A percentile compares a stretch with the other conserved stretches of the same genome.
phyloP scores from a whole-genome alignment of 2,329 filamentous ascomycete species.

The Didymella lethalis region DNA sequence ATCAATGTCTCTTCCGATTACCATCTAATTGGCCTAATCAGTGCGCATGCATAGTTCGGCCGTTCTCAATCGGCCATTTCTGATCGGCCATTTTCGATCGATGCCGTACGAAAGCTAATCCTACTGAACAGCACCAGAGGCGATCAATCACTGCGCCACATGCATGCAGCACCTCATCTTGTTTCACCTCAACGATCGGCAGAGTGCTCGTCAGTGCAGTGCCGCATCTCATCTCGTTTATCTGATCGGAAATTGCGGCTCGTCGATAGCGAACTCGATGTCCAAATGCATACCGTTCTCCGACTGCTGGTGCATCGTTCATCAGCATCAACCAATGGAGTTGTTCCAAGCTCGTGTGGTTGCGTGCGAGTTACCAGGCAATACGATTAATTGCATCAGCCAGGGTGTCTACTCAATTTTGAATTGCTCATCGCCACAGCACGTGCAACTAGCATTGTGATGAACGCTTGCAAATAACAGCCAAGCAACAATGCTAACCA shows the following conservation, averaged over 20 bases:
- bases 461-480: not conserved
- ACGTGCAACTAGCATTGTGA: not conserved
- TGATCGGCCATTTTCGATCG: not conserved
- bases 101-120: conserved; percentile 4
- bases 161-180: conserved; percentile 1
- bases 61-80: not conserved
- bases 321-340: too few species aligned
- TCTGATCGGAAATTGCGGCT: conserved; percentile 1
- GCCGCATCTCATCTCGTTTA: conserved; percentile 1
- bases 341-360: not conserved
- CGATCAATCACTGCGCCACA: not conserved
- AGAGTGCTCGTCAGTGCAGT: not conserved
- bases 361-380: not conserved
- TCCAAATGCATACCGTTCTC: not conserved
- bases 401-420: not conserved
- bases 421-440: not conserved
- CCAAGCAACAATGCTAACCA: not conserved
- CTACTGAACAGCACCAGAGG: not conserved
- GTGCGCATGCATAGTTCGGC: not conserved
- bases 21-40: not conserved
- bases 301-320: not conserved
- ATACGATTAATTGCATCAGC: not conserved
- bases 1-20: not conserved
- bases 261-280: not conserved
- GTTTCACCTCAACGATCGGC: conserved; percentile 1